Base-by-base conservation (phyloP, 208 protist species). In the Trypanosoma brucei region DNA sequence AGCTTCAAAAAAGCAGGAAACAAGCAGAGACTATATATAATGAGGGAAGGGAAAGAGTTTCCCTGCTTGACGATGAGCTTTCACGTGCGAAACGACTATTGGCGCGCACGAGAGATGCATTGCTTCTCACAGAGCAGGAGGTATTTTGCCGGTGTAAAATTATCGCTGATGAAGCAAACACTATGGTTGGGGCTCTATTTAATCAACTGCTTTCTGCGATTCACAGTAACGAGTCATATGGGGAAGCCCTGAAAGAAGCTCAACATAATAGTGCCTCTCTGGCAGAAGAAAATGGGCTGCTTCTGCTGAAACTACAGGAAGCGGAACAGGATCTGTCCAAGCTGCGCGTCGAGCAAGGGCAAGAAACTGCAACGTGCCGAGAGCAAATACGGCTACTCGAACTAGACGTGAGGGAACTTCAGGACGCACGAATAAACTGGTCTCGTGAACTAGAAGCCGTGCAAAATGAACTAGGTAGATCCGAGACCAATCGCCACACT, bases 181-280 rank as follows among this genome's bases (percentile, higher is more conserved):
- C 22, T 22, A 22, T 22, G 22, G 22, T 22, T 22, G 22, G 22
- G 22, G 22, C 22, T 22, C 22, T 22, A 22, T 22, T 22, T 22
- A 22, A 22, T 22, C 22, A 22, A 22, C 22, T 22, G 22, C 22
- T 22, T 22, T 22, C 22, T 22, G 22, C 22, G 22, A 22, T 22
- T 22, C 22, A 22, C 22, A 22, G 22, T 22, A 22, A 22, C 22
- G 22, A 22, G 22, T 22, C 22, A 22, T 22, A 22, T 54, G 6
- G n/a, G 6, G 6, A 7, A 54, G 0, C 11, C 8, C 6, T 54
- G 50, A 56, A 62, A 2, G 48, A 37, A 45, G 2, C 71, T 45
- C 50, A 74, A 61, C 31, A 76, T 31, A 68, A 75, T 44, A 38
- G 68, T 9, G 37, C 55, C 59, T 14, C 56, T 13, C 40, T 82